These are phyloP conservation scores for Tarenaya hassleriana DNA, from an alignment of 345 rosid genomes.

Conservation along the genomic window DNA sequence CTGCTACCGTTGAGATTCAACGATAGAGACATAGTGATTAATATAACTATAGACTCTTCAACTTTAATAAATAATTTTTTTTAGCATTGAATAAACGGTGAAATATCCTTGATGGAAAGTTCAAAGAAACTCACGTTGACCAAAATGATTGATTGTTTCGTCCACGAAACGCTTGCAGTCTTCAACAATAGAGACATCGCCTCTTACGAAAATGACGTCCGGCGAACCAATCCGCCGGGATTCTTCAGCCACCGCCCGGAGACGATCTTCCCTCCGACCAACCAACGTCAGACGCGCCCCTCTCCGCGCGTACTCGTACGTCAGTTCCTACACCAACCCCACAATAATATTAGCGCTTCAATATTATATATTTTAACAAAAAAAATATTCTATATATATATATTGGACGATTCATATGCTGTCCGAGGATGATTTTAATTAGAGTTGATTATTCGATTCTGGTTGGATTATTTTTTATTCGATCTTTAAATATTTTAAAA, in stretches of 20 bases:
- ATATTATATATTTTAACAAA: not conserved
- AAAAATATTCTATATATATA: not conserved
- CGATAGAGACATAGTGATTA: no score
- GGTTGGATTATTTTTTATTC: no score
- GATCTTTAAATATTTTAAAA: no score
- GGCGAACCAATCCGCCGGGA: conserved; percentile 19
- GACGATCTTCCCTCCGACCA: conserved; percentile 20
- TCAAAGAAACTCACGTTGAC: conserved; percentile 14
- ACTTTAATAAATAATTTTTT: no score
- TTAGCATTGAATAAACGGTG: no score
- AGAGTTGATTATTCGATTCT: no score
- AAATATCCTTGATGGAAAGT: no score
- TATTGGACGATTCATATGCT: no score
- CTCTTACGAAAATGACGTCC: conserved; percentile 12
- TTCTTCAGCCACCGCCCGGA: conserved; percentile 5
- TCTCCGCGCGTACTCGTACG: conserved; percentile 25
- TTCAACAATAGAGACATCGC: conserved; percentile 21
- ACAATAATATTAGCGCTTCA: no score
- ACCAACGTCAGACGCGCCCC: conserved; percentile 21
- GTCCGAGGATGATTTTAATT: no score
- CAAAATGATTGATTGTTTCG: conserved; percentile 16
- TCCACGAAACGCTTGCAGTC: conserved; percentile 22
- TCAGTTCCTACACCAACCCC: conserved; percentile 6
- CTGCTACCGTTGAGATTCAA: no score
- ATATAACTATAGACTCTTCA: no score